Conservation (phyloP, 2,329 filamentous ascomycete genomes). For the Hysterium pulicare region DNA sequence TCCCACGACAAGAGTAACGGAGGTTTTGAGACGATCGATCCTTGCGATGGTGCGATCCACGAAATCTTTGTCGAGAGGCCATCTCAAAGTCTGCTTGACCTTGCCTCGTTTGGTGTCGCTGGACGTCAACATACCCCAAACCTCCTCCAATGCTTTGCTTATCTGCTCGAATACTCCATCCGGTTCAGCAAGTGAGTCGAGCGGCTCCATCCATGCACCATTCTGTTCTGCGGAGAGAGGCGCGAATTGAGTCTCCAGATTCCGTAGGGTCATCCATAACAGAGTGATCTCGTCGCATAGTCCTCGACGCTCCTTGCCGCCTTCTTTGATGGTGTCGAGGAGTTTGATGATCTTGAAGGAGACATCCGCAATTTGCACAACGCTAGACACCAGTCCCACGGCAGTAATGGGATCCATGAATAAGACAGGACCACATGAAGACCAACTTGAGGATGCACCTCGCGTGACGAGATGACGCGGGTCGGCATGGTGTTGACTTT, state of each 20-base stretch:
- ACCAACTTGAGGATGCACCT: no score
- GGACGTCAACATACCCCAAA: constrained; percentile 4
- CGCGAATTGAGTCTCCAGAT: constrained; percentile 8
- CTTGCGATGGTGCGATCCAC: constrained; percentile 4
- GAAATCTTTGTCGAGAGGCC: constrained; percentile 4
- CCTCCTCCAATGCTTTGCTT: constrained; percentile 2
- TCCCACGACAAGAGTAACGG: constrained; percentile 2
- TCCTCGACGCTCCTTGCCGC: constrained; percentile 4
- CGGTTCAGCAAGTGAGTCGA: constrained; percentile 6
- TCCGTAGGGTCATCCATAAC: constrained; percentile 9
- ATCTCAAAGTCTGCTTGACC: constrained; percentile 5
- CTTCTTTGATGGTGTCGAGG: constrained; percentile 6
- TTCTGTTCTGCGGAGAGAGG: constrained; percentile 6
- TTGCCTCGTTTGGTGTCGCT: neutral
- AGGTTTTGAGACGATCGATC: constrained; percentile 4
- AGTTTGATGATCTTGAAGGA: constrained; percentile 7
- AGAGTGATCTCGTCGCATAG: constrained; percentile 7
- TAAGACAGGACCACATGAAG: no score
- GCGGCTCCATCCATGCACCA: constrained; percentile 6
- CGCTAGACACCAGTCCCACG: constrained; percentile 6
- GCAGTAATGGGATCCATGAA: constrained; percentile 7
- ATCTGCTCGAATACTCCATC: constrained; percentile 5
- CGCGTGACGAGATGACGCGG: no score
- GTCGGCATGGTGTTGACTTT: no score
- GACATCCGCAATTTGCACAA: constrained; percentile 6